Conservation (phyloP, 768 basidiomycete species). For the Hygrophorus pudorinus region DNA sequence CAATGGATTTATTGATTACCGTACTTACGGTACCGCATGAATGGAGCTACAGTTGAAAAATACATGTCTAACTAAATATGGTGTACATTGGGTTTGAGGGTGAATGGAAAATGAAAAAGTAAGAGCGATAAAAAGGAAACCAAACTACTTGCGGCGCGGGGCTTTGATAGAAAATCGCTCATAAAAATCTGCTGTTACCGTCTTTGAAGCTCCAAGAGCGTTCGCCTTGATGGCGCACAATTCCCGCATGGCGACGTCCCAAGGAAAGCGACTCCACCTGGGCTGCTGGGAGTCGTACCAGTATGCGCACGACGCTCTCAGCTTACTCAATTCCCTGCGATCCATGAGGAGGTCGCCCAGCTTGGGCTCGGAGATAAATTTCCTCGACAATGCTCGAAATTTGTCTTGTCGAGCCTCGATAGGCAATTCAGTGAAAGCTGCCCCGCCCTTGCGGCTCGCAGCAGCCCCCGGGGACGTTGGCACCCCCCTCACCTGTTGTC, state of each 20-base stretch:
- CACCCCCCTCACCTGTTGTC: neutral
- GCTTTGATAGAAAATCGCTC: slow-evolving; percentile 3
- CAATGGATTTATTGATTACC: too few relatives aligned
- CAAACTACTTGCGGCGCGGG: too few relatives aligned
- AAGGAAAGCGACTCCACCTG: slow-evolving; percentile 35
- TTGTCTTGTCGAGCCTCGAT: slow-evolving; percentile 41
- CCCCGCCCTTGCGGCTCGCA: neutral
- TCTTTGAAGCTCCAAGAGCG: slow-evolving; percentile 29
- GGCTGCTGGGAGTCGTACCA: slow-evolving; percentile 20
- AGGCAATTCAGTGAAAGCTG: slow-evolving; percentile 23
- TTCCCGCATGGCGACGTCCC: slow-evolving; percentile 38
- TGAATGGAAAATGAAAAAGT: too few relatives aligned
- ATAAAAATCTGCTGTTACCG: slow-evolving; percentile 32
- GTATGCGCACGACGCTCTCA: slow-evolving; percentile 43
- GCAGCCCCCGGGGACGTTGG: neutral
- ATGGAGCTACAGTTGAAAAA: too few relatives aligned
- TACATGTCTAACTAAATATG: too few relatives aligned
- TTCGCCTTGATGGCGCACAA: slow-evolving; percentile 40
- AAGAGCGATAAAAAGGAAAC: too few relatives aligned
- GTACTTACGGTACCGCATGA: too few relatives aligned
- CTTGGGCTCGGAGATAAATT: slow-evolving; percentile 26
- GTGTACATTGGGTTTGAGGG: too few relatives aligned
- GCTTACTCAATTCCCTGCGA: slow-evolving; percentile 21
- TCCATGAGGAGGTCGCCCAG: slow-evolving; percentile 15
- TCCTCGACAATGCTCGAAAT: slow-evolving; percentile 30